These are phyloP conservation scores for Paramecium biaurelia DNA, from an alignment of 73 alveolate species.

Conservation along the genomic window DNA sequence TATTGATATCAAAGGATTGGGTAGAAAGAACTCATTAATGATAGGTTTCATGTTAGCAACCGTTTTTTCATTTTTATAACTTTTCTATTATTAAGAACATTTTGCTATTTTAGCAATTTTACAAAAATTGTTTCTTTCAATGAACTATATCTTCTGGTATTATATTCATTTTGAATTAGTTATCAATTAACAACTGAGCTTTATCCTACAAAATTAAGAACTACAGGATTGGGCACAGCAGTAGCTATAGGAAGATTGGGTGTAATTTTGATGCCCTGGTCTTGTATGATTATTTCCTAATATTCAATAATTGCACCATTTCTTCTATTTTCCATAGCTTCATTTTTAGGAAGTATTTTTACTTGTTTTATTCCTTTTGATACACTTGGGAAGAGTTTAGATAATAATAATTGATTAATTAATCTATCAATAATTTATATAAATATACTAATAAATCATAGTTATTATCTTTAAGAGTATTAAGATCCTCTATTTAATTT, in stretches of 20 bases:
- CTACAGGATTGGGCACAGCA: slow-evolving; percentile 59
- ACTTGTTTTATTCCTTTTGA: not conserved
- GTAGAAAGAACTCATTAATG: slow-evolving; percentile 52
- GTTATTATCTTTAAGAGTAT: not conserved
- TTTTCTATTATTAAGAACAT: not conserved
- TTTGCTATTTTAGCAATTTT: not conserved
- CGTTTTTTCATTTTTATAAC: not conserved
- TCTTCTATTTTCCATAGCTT: not conserved
- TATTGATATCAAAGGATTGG: slow-evolving; percentile 59
- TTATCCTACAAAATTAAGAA: slow-evolving; percentile 59
- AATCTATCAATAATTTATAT: not conserved
- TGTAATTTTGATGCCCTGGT: slow-evolving; percentile 61
- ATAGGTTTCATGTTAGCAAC: not conserved
- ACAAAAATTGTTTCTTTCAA: slow-evolving; percentile 12
- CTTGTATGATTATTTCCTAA: slow-evolving; percentile 35
- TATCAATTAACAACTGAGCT: slow-evolving; percentile 50
- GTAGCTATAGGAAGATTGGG: slow-evolving; percentile 55
- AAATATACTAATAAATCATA: not conserved
- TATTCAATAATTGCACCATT: not conserved
- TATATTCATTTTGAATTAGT: not conserved
- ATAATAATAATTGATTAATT: not conserved
- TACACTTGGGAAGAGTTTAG: not conserved
- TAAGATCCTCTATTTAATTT: slow-evolving; percentile 1
- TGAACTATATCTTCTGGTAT: slow-evolving; percentile 36
- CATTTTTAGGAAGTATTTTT: not conserved